phyloP scores from a whole-genome alignment of 2,329 filamentous ascomycete species.

The Tricladium varicosporioides region DNA sequence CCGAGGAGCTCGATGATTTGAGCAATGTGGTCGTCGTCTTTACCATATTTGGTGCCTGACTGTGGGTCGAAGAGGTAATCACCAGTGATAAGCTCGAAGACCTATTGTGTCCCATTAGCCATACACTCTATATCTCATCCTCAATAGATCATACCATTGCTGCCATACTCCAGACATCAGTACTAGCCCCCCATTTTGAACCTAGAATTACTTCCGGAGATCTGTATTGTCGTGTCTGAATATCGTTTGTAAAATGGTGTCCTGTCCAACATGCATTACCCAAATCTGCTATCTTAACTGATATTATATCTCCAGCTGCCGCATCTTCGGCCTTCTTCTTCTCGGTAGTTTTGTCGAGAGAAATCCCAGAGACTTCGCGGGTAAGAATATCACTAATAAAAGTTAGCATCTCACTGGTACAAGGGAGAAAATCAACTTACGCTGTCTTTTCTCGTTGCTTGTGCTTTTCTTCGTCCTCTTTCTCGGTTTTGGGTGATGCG shows the following conservation, averaged over 20 bases:
- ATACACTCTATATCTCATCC: not conserved
- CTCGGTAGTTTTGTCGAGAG: slow-evolving; percentile 74
- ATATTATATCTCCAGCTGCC: slow-evolving; percentile 60
- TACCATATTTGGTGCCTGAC: slow-evolving; percentile 97
- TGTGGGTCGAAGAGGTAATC: slow-evolving; percentile 99
- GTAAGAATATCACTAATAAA: slow-evolving; percentile 76
- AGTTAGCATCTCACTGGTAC: slow-evolving; percentile 14
- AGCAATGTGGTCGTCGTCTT: slow-evolving; percentile 98
- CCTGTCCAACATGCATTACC: slow-evolving; percentile 99
- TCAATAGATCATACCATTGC: slow-evolving; percentile 73
- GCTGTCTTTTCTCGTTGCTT: slow-evolving; percentile 90
- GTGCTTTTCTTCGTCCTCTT: slow-evolving; percentile 61
- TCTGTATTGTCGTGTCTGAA: slow-evolving; percentile 94
- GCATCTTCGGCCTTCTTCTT: slow-evolving; percentile 61
- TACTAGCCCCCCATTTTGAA: slow-evolving; percentile 98
- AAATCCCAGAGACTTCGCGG: slow-evolving; percentile 91
- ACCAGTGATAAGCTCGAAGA: slow-evolving; percentile 95
- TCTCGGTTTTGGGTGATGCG: slow-evolving; percentile 48
- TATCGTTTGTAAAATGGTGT: slow-evolving; percentile 99
- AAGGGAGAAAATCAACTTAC: slow-evolving; percentile 53
- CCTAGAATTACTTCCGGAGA: slow-evolving; percentile 97
- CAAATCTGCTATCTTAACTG: slow-evolving; percentile 97
- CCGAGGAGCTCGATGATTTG: slow-evolving; percentile 98
- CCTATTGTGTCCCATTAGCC: slow-evolving; percentile 49
- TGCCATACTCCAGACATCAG: slow-evolving; percentile 99